phyloP scores from a whole-genome alignment of 768 basidiomycete genomes.

The Mycena pura region DNA sequence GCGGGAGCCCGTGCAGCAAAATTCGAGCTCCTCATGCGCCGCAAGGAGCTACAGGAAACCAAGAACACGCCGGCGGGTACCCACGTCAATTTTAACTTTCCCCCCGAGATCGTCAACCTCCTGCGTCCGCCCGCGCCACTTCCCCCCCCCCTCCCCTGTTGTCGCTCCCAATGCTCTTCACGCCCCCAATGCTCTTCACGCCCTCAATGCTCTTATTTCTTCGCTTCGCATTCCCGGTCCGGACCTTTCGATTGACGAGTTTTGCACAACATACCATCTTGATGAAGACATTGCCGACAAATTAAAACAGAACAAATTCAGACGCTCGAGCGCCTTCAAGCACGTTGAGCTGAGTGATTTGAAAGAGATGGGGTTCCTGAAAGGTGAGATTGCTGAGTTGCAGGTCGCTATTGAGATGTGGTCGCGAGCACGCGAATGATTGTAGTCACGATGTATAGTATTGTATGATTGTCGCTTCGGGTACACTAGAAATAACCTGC shows the following conservation, averaged over 20 bases:
- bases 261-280: neutral
- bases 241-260: neutral
- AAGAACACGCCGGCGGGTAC: no score
- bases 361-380: conserved; percentile 26
- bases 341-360: conserved; percentile 23
- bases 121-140: no score
- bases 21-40: no score
- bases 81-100: neutral
- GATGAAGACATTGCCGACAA: neutral
- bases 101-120: neutral
- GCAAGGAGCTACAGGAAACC: no score
- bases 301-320: conserved; percentile 13
- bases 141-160: neutral
- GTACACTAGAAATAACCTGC: conserved; percentile 1
- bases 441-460: neutral
- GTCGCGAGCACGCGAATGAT: neutral
- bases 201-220: neutral
- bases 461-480: neutral
- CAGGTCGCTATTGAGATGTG: neutral
- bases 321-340: conserved; percentile 21
- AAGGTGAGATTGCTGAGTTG: conserved; percentile 3
- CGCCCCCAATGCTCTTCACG: neutral
- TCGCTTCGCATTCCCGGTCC: neutral
- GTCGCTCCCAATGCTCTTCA: neutral
- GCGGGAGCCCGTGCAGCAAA: no score